These are phyloP conservation scores for Trichophyton benhamiae DNA, from an alignment of 2,329 filamentous ascomycete genomes.

Conservation along the genomic window DNA sequence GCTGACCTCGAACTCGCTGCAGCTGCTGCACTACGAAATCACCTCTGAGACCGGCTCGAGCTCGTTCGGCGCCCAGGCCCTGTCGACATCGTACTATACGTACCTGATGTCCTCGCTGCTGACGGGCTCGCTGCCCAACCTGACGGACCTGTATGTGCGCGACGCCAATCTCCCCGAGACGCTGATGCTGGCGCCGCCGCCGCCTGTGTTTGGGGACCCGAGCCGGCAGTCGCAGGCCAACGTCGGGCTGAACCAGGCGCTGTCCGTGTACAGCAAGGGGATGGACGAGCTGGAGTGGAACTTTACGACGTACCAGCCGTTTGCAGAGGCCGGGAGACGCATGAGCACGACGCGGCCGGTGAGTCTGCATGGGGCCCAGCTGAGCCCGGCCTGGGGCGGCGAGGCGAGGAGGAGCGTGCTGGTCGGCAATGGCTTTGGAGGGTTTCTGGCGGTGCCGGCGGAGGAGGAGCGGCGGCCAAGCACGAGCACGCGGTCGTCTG, in stretches of 20 bases:
- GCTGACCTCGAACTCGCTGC: constrained; percentile 56
- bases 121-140: constrained; percentile 57
- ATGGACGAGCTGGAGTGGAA: constrained; percentile 57
- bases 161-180: constrained; percentile 73
- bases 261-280: constrained; percentile 56
- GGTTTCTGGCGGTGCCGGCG: constrained; percentile 51
- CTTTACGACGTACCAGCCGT: constrained; percentile 48
- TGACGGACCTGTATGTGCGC: constrained; percentile 71
- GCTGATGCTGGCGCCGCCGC: constrained; percentile 59
- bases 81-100: constrained; percentile 57
- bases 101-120: constrained; percentile 79
- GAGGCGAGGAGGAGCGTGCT: constrained; percentile 49
- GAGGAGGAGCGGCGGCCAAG: constrained; percentile 34
- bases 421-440: constrained; percentile 56
- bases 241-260: constrained; percentile 39
- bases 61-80: constrained; percentile 43
- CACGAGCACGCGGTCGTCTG: constrained; percentile 19
- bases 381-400: constrained; percentile 47
- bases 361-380: constrained; percentile 33
- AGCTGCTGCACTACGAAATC: constrained; percentile 72
- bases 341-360: constrained; percentile 34
- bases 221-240: constrained; percentile 18
- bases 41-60: constrained; percentile 36
- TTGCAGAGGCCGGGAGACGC: constrained; percentile 22
- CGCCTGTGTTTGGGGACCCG: constrained; percentile 38